A percentile compares a stretch with the other conserved stretches of the same genome.
Conservation (phyloP, 371 early-diverging fungal genomes). For the Mucor lusitanicus region DNA sequence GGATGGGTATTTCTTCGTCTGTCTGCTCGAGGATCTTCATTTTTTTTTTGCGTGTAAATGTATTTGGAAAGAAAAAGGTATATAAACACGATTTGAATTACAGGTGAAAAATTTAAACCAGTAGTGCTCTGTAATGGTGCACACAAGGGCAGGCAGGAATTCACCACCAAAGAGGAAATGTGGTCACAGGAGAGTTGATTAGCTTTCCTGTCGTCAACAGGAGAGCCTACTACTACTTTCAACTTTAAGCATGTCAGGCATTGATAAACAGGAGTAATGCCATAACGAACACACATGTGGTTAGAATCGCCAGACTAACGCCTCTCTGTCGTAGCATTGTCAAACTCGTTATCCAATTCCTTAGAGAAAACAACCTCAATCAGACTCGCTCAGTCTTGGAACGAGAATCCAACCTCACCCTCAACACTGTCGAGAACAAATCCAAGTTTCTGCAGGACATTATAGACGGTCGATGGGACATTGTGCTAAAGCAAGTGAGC, state of each 20-base stretch:
- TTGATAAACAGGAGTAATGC: constrained; percentile 69
- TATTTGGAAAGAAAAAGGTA: not conserved
- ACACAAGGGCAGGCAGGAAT: not conserved
- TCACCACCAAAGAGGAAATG: not conserved
- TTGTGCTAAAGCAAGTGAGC: constrained; percentile 72
- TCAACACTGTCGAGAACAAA: constrained; percentile 85
- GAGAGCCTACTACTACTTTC: not conserved
- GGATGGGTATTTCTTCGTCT: constrained; percentile 54
- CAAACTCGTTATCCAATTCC: constrained; percentile 87
- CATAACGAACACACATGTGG: not conserved
- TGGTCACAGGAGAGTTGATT: not conserved
- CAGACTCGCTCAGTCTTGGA: constrained; percentile 73
- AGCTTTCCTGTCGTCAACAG: not conserved
- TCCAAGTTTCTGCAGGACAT: constrained; percentile 74
- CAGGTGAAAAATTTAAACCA: not conserved
- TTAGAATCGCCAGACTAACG: not conserved
- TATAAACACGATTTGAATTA: not conserved
- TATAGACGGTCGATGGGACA: constrained; percentile 83
- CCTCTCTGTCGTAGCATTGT: constrained; percentile 58
- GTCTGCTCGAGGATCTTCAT: constrained; percentile 31
- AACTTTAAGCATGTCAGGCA: constrained; percentile 24
- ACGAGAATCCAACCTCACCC: constrained; percentile 75
- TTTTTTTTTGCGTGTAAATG: not conserved
- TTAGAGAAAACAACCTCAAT: constrained; percentile 85
- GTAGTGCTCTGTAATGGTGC: not conserved